These are phyloP conservation scores for Cucurbita pepo DNA, from an alignment of 306 rosid species.

Conservation along the genomic window DNA sequence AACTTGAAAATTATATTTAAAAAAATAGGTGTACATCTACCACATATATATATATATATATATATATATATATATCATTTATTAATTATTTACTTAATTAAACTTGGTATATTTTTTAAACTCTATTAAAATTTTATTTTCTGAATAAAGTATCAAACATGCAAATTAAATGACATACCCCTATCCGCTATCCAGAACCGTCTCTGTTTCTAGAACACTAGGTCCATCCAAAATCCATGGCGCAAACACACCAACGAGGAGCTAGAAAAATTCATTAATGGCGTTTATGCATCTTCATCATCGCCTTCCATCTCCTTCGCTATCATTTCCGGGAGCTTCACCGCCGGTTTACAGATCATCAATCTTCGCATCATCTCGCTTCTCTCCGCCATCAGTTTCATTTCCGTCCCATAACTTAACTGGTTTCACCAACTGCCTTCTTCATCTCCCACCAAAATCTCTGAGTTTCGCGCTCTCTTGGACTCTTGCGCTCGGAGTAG, in stretches of 20 bases:
- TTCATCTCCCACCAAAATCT: conserved; percentile 26
- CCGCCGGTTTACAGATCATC: conserved; percentile 5
- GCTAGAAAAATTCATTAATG: conserved; percentile 12
- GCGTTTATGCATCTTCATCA: conserved; percentile 15
- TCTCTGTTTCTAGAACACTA: not conserved
- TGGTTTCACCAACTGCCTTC: conserved; percentile 8
- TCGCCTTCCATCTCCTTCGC: conserved; percentile 19
- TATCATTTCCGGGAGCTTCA: conserved; percentile 8
- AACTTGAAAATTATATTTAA: too few species aligned
- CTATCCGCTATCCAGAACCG: not conserved
- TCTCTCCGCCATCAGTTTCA: conserved; percentile 13
- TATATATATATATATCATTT: too few species aligned
- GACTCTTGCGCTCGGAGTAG: conserved; percentile 46
- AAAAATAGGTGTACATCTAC: too few species aligned
- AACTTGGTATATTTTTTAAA: too few species aligned
- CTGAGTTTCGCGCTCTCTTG: conserved; percentile 45
- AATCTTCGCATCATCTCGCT: conserved; percentile 9
- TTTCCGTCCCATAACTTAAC: conserved; percentile 3
- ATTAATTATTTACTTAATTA: too few species aligned
- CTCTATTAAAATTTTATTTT: too few species aligned
- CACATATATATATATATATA: too few species aligned
- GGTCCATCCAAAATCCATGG: not conserved
- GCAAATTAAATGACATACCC: not conserved
- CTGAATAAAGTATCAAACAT: too few species aligned
- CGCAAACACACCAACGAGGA: not conserved